phyloP scores from a whole-genome alignment of 805 yeast species.

The Wickerhamiella galacta region DNA sequence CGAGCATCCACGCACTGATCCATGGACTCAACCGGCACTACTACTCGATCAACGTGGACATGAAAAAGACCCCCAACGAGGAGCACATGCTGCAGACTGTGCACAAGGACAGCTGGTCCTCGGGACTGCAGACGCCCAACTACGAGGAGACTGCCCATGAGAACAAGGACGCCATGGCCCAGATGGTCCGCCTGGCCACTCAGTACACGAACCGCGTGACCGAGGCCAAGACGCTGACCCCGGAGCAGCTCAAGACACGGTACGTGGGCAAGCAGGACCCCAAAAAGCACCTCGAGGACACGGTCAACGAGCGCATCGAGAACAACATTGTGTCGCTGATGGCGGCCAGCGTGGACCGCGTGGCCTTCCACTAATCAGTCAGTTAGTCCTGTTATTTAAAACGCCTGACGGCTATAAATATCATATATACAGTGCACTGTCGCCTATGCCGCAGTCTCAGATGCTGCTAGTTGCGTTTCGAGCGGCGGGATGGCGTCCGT shows the following conservation, averaged over 20 bases:
- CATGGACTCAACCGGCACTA: conserved; percentile 96
- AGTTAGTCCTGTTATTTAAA: too few species aligned
- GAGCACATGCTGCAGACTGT: conserved; percentile 85
- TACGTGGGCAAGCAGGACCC: conserved; percentile 99
- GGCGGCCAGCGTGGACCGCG: conserved; percentile 78
- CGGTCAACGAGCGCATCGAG: conserved; percentile 73
- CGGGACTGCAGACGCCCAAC: conserved; percentile 66
- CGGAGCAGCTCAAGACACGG: conserved; percentile 82
- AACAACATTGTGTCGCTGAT: conserved; percentile 76
- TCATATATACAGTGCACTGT: too few species aligned
- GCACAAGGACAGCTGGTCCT: conserved; percentile 92
- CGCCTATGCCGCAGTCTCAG: too few species aligned
- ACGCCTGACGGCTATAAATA: too few species aligned
- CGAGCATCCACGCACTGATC: conserved; percentile 88
- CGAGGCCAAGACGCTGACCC: conserved; percentile 78
- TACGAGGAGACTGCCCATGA: conserved; percentile 61
- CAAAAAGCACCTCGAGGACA: conserved; percentile 84
- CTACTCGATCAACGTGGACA: conserved; percentile 88
- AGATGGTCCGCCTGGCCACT: conserved; percentile 78
- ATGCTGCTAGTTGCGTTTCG: too few species aligned
- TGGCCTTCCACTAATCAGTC: conserved; percentile 74
- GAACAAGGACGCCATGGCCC: conserved; percentile 54
- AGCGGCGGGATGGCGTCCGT: too few species aligned
- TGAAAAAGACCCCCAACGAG: conserved; percentile 80
- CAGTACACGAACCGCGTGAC: conserved; percentile 77